phyloP scores from a whole-genome alignment of 169 alveolate species.

The Plasmodium sp. region DNA sequence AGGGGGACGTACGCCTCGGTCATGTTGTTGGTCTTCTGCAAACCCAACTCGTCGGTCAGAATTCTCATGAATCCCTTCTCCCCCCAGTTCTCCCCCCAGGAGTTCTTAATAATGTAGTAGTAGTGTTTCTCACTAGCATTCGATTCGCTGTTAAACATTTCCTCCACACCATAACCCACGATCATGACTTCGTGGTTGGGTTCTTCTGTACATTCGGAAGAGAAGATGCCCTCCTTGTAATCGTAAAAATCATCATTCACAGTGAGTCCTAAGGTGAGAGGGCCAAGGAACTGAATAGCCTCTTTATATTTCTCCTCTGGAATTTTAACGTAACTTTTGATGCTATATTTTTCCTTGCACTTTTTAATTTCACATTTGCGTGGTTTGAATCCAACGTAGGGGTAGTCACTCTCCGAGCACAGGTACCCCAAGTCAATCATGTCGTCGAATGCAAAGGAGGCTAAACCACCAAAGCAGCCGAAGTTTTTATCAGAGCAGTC shows the following conservation, averaged over 20 bases:
- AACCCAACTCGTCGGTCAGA: conserved; percentile 73
- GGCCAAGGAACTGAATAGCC: conserved; percentile 78
- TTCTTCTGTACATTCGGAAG: conserved; percentile 77
- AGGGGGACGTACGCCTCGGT: not conserved
- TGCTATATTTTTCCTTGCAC: conserved; percentile 55
- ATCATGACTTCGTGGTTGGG: conserved; percentile 88
- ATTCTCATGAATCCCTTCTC: conserved; percentile 87
- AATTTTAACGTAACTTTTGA: conserved; percentile 25
- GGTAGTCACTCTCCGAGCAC: conserved; percentile 78
- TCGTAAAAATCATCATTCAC: conserved; percentile 86
- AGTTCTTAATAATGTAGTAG: conserved; percentile 87
- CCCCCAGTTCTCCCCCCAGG: conserved; percentile 90
- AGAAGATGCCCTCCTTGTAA: conserved; percentile 86
- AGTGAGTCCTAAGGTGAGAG: conserved; percentile 92
- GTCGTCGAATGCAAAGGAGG: conserved; percentile 86
- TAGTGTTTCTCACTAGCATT: conserved; percentile 49
- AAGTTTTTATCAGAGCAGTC: conserved; percentile 82
- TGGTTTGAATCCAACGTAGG: conserved; percentile 78
- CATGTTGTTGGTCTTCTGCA: conserved; percentile 69
- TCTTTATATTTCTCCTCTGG: conserved; percentile 63
- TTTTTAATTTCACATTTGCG: conserved; percentile 20
- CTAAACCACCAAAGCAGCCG: conserved; percentile 92
- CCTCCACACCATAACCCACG: conserved; percentile 87
- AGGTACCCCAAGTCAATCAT: conserved; percentile 80
- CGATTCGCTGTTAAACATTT: not conserved